These are phyloP conservation scores for Dendryphion nanum DNA, from an alignment of 2,329 filamentous ascomycete species.

Conservation along the genomic window DNA sequence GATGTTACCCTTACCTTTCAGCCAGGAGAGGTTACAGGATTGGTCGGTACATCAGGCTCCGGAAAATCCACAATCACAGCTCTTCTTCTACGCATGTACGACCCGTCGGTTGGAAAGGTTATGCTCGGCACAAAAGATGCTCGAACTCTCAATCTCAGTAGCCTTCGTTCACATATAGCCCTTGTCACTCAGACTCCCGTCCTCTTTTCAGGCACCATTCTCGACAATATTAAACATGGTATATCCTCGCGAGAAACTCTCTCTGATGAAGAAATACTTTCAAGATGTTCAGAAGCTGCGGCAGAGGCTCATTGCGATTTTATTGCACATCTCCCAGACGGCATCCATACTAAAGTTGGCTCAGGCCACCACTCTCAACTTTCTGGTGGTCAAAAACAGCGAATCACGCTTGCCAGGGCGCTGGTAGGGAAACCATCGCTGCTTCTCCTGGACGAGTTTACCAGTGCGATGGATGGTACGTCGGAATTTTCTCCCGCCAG, in stretches of 20 bases:
- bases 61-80: slow-evolving; percentile 72
- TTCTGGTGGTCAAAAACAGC: slow-evolving; percentile 41
- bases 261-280: slow-evolving; percentile 39
- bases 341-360: slow-evolving; percentile 33
- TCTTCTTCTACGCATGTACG: slow-evolving; percentile 64
- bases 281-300: slow-evolving; percentile 51
- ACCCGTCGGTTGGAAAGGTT: slow-evolving; percentile 15
- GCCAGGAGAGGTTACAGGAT: slow-evolving; percentile 48
- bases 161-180: slow-evolving; percentile 30
- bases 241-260: slow-evolving; percentile 13
- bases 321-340: slow-evolving; percentile 33
- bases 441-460: slow-evolving; percentile 38
- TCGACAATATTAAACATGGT: slow-evolving; percentile 38
- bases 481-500: background rate
- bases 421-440: slow-evolving; percentile 32
- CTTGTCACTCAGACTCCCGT: slow-evolving; percentile 35
- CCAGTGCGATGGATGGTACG: slow-evolving; percentile 31
- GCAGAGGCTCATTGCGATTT: slow-evolving; percentile 54
- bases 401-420: slow-evolving; percentile 37
- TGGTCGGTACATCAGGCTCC: slow-evolving; percentile 67
- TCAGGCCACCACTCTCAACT: slow-evolving; percentile 32
- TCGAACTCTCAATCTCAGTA: slow-evolving; percentile 27
- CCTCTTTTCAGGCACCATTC: slow-evolving; percentile 35
- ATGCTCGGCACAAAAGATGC: slow-evolving; percentile 26
- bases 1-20: slow-evolving; percentile 27